Evolutionary conservation across 2,329 filamentous ascomycete species (phyloP).

Genomic region (Colletotrichum sublineola): DNA sequence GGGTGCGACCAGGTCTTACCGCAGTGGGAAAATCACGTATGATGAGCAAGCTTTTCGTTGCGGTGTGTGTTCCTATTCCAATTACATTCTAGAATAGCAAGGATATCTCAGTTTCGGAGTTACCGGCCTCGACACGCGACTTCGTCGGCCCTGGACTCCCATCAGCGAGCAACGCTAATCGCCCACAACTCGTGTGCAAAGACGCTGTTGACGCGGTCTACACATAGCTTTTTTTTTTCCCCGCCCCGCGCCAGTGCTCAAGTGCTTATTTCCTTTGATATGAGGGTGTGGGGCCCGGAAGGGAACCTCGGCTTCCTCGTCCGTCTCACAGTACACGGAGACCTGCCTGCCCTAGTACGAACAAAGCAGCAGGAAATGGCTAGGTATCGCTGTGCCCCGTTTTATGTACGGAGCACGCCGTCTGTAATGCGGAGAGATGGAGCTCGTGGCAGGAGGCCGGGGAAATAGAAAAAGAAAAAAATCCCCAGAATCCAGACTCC

Average conservation of each 20-base stretch:
- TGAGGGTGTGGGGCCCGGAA: constrained; percentile 18
- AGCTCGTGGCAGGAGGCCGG: not conserved
- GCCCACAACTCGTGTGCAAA: not conserved
- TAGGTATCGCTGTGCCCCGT: not conserved
- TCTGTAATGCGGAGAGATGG: not conserved
- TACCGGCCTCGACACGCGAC: not conserved
- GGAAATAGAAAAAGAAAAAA: not conserved
- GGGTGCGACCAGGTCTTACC: constrained; percentile 2
- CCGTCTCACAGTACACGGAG: constrained; percentile 20
- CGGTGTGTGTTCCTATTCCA: constrained; percentile 15
- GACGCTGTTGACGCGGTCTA: not conserved
- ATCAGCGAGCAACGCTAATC: not conserved
- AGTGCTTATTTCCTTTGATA: constrained; percentile 23
- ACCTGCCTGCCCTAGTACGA: constrained; percentile 5
- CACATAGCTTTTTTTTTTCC: not conserved
- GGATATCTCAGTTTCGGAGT: not conserved
- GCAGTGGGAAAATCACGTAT: not conserved
- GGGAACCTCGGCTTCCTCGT: constrained; percentile 33
- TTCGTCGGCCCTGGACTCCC: not conserved
- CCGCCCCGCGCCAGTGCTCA: not conserved
- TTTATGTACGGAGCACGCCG: constrained; percentile 6
- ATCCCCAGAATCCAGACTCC: not conserved
- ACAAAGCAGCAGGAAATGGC: constrained; percentile 7
- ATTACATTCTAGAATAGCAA: constrained; percentile 1
- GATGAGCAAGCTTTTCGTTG: constrained; percentile 12